These are phyloP conservation scores for Penicillium cinerascens DNA, from an alignment of 495 filamentous ascomycete species.

Conservation along the genomic window DNA sequence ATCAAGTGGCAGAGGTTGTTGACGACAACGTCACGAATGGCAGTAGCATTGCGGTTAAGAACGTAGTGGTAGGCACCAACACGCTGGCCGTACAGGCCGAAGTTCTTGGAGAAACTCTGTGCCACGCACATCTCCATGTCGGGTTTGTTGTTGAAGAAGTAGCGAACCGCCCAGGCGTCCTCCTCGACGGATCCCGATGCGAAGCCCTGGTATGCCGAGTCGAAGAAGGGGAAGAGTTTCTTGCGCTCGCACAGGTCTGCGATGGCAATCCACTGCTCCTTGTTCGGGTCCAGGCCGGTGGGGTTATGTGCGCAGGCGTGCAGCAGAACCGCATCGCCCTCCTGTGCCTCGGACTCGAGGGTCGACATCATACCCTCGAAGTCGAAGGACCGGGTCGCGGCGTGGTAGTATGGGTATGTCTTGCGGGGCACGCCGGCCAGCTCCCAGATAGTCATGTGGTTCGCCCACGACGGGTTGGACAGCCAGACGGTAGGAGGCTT, in stretches of 20 bases:
- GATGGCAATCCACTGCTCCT: slow-evolving; percentile 54
- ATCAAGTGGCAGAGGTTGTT: slow-evolving; percentile 45
- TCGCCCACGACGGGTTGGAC: slow-evolving; percentile 49
- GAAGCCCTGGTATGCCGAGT: slow-evolving; percentile 57
- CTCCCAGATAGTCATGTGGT: slow-evolving; percentile 49
- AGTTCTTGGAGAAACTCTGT: slow-evolving; percentile 55
- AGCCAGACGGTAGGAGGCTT: slow-evolving; percentile 46
- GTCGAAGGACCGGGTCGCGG: slow-evolving; percentile 43
- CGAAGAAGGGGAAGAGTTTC: slow-evolving; percentile 53
- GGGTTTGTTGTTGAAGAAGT: slow-evolving; percentile 50
- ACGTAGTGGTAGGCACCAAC: slow-evolving; percentile 50
- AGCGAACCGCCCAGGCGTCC: slow-evolving; percentile 53
- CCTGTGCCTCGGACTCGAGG: slow-evolving; percentile 38
- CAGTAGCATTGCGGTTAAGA: slow-evolving; percentile 26
- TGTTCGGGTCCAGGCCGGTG: slow-evolving; percentile 50
- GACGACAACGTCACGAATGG: slow-evolving; percentile 37
- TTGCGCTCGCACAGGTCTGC: slow-evolving; percentile 48
- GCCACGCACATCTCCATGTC: slow-evolving; percentile 49
- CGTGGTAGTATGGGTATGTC: slow-evolving; percentile 49
- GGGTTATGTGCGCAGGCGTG: slow-evolving; percentile 57
- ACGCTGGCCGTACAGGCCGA: slow-evolving; percentile 54
- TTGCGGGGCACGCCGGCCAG: slow-evolving; percentile 41
- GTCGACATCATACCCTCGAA: slow-evolving; percentile 47
- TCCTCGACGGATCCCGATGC: slow-evolving; percentile 50
- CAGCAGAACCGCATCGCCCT: slow-evolving; percentile 45